Percentiles rank a stretch among this genome's conserved stretches.
Conservation (phyloP, 2,329 filamentous ascomycete species). For the Bipolaris cookei region DNA sequence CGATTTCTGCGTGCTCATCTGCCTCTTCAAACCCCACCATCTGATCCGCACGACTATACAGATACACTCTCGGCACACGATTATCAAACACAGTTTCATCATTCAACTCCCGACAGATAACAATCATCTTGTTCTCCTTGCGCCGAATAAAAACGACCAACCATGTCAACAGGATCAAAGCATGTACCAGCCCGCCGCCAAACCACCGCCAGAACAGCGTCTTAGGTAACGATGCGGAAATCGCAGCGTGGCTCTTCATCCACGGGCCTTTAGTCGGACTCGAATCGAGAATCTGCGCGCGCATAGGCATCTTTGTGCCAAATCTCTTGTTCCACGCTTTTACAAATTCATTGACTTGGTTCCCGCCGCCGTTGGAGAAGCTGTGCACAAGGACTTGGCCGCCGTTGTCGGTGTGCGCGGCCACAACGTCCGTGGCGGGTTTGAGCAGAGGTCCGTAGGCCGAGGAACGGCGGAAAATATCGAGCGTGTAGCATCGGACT, state of each 20-base stretch:
- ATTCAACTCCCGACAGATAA: constrained; percentile 40
- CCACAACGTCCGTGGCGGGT: constrained; percentile 38
- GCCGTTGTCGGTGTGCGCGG: constrained; percentile 28
- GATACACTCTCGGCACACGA: constrained; percentile 58
- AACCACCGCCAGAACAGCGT: constrained; percentile 35
- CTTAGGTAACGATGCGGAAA: constrained; percentile 36
- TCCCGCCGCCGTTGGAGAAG: constrained; percentile 48
- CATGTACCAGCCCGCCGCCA: constrained; percentile 36
- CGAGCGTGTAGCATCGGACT: constrained; percentile 35
- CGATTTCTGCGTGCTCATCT: constrained; percentile 59
- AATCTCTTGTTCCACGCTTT: constrained; percentile 37
- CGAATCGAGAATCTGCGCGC: constrained; percentile 43
- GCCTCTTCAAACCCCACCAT: constrained; percentile 64
- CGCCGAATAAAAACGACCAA: constrained; percentile 23
- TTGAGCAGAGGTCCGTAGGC: constrained; percentile 25
- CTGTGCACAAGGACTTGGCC: constrained; percentile 44
- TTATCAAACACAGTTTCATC: constrained; percentile 35
- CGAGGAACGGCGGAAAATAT: constrained; percentile 37
- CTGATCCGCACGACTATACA: constrained; percentile 65
- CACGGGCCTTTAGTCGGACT: constrained; percentile 43
- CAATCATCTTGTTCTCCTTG: constrained; percentile 36
- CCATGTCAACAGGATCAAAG: constrained; percentile 32
- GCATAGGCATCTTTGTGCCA: constrained; percentile 34
- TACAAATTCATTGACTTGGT: constrained; percentile 42
- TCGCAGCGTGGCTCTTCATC: constrained; percentile 41